Evolutionary conservation across 1,139 yeast genomes (phyloP).

Genomic region (Sugiyamaella paludigena): DNA sequence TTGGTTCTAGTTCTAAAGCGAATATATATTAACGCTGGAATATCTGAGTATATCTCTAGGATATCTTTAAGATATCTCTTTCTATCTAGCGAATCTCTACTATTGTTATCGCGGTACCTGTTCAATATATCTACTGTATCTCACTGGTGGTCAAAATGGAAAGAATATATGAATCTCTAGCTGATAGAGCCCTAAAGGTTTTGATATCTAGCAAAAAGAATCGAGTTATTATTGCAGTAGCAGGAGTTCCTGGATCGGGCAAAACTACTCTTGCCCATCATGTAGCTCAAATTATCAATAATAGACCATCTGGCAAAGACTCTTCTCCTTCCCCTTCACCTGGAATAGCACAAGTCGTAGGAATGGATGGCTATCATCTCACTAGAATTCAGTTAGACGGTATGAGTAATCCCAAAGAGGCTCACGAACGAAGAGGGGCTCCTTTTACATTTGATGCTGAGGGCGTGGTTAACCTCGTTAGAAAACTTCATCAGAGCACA

Average conservation of each 20-base stretch:
- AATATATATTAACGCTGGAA: too few species aligned
- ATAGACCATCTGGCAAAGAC: constrained; percentile 3
- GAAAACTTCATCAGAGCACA: constrained; percentile 11
- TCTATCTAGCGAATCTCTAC: too few species aligned
- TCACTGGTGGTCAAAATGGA: constrained; percentile 35
- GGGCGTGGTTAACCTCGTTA: constrained; percentile 43
- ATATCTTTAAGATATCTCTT: too few species aligned
- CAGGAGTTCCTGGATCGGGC: constrained; percentile 84
- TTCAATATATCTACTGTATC: too few species aligned
- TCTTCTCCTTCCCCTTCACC: not conserved
- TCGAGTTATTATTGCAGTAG: constrained; percentile 55
- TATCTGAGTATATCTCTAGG: too few species aligned
- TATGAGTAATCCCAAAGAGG: constrained; percentile 54
- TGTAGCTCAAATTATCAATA: constrained; percentile 45
- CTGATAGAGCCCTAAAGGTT: constrained; percentile 33
- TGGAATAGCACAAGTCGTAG: constrained; percentile 38
- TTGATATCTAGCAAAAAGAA: constrained; percentile 38
- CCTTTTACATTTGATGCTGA: constrained; percentile 77
- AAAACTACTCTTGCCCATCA: constrained; percentile 62
- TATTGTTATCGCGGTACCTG: too few species aligned
- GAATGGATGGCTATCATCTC: constrained; percentile 84
- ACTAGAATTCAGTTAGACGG: constrained; percentile 53
- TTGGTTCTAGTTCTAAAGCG: too few species aligned
- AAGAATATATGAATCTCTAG: constrained; percentile 33
- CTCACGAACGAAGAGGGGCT: constrained; percentile 71